Percentiles rank a stretch among this genome's conserved stretches.
Conservation (phyloP, 2,329 filamentous ascomycete genomes). For the Fusarium decemcellulare region DNA sequence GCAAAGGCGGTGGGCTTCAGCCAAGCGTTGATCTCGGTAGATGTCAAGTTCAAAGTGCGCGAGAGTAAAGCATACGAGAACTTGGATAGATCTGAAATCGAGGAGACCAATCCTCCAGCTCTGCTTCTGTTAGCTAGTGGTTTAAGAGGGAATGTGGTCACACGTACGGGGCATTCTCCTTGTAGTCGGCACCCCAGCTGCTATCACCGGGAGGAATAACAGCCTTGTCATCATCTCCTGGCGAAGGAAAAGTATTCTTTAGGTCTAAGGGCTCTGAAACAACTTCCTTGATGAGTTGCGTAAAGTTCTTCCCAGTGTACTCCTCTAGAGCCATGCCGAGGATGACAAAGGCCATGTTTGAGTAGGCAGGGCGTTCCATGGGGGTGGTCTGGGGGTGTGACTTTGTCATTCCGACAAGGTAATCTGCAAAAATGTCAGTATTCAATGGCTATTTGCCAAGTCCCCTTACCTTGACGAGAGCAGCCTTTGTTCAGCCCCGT, state of each 20-base stretch:
- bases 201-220: slow-evolving; percentile 52
- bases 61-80: slow-evolving; percentile 50
- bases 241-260: slow-evolving; percentile 42
- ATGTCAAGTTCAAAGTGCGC: slow-evolving; percentile 42
- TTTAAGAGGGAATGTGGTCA: fast-evolving
- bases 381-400: slow-evolving; percentile 49
- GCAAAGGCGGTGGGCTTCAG: slow-evolving; percentile 52
- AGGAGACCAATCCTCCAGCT: slow-evolving; percentile 53
- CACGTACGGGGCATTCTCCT: slow-evolving; percentile 51
- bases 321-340: slow-evolving; percentile 53
- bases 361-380: slow-evolving; percentile 56
- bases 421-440: slow-evolving; percentile 42
- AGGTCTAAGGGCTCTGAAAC: slow-evolving; percentile 37
- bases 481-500: slow-evolving; percentile 52
- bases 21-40: slow-evolving; percentile 49
- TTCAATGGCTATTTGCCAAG: background rate
- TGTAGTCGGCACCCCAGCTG: slow-evolving; percentile 54
- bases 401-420: slow-evolving; percentile 49
- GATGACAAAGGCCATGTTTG: slow-evolving; percentile 57
- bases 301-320: slow-evolving; percentile 48
- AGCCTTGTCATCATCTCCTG: slow-evolving; percentile 48
- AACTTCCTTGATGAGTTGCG: slow-evolving; percentile 41
- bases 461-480: slow-evolving; percentile 47
- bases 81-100: slow-evolving; percentile 49
- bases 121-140: slow-evolving; percentile 31